phyloP scores from a whole-genome alignment of 208 protist genomes.

The Naegleria gruberi region DNA sequence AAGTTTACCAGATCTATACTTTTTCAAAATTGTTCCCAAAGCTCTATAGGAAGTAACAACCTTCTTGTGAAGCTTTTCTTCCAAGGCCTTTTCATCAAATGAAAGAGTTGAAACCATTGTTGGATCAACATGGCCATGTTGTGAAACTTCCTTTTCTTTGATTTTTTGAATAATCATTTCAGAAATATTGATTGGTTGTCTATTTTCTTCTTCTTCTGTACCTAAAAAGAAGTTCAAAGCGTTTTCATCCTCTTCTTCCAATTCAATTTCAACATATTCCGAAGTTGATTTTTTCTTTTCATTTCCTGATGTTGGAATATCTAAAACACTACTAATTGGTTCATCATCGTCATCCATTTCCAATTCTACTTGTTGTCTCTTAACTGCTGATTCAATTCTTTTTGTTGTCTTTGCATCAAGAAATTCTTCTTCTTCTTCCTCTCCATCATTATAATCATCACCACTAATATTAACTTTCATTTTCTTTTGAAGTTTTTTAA shows the following conservation, averaged over 20 bases:
- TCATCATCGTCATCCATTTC: not conserved
- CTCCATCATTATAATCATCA: not conserved
- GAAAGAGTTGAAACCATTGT: too few species aligned
- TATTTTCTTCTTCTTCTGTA: not conserved
- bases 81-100: not conserved
- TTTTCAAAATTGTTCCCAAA: constrained; percentile 82
- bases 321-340: not conserved
- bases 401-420: not conserved
- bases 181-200: not conserved
- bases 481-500: not conserved
- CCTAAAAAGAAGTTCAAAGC: not conserved
- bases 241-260: constrained; percentile 4
- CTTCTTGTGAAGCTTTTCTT: not conserved
- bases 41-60: constrained; percentile 54
- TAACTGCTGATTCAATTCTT: not conserved
- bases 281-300: not conserved
- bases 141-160: constrained; percentile 10
- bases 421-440: not conserved
- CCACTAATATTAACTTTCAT: not conserved
- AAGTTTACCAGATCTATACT: constrained; percentile 94
- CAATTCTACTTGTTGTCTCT: not conserved
- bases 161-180: constrained; percentile 12
- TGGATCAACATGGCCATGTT: not conserved
- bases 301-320: not conserved
- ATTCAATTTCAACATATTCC: not conserved